Percentiles rank a stretch among this genome's conserved stretches.
These are phyloP conservation scores for Xylaria sp. DNA, from an alignment of 2,329 filamentous ascomycete genomes.

Conservation along the genomic window DNA sequence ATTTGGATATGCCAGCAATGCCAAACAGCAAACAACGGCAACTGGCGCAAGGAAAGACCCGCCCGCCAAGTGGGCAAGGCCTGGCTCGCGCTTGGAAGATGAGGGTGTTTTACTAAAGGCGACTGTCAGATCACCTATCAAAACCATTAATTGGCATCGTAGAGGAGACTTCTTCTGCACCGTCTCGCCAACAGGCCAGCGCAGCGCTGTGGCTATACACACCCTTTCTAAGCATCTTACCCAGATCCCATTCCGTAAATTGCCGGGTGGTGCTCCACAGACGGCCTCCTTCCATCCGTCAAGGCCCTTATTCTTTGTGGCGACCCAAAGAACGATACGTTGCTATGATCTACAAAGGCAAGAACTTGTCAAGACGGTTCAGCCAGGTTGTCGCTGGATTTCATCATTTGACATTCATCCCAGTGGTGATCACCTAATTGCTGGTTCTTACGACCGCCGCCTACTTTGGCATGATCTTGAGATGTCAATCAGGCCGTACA, in stretches of 20 bases:
- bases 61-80: slow-evolving; percentile 82
- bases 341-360: slow-evolving; percentile 93
- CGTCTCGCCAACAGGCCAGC: slow-evolving; percentile 79
- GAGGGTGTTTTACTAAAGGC: slow-evolving; percentile 80
- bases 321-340: slow-evolving; percentile 90
- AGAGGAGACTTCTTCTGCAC: slow-evolving; percentile 94
- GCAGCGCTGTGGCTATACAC: slow-evolving; percentile 87
- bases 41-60: slow-evolving; percentile 72
- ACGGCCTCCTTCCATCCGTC: slow-evolving; percentile 93
- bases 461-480: slow-evolving; percentile 97
- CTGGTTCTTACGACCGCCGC: slow-evolving; percentile 92
- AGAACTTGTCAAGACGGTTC: slow-evolving; percentile 88
- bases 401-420: slow-evolving; percentile 93
- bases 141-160: slow-evolving; percentile 91
- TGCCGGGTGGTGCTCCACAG: slow-evolving; percentile 74
- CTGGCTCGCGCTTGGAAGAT: slow-evolving; percentile 73
- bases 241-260: slow-evolving; percentile 86
- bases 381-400: slow-evolving; percentile 92
- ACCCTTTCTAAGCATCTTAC: slow-evolving; percentile 94
- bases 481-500: slow-evolving; percentile 87
- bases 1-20: slow-evolving; percentile 88
- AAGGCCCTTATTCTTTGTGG: slow-evolving; percentile 92
- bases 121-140: slow-evolving; percentile 79
- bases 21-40: slow-evolving; percentile 58
- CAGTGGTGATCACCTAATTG: slow-evolving; percentile 90